Conservation (phyloP, 202 grass and related monocot species). For the Hordeum pubiflorum region DNA sequence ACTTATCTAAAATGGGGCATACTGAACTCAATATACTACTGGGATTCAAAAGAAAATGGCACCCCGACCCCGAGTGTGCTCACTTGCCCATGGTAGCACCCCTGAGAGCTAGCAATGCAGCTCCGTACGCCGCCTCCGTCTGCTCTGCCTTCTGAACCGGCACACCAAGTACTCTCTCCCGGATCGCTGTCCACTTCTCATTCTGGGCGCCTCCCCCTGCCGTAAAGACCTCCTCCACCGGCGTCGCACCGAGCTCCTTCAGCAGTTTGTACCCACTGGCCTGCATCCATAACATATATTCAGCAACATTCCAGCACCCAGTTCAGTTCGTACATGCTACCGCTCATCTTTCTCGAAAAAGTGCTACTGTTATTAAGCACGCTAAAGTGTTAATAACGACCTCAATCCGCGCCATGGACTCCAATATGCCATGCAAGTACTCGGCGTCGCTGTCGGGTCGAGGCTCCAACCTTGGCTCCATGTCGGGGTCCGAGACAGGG, state of each 20-base stretch:
- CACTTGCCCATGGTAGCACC: constrained; percentile 8
- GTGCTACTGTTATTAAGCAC: no score
- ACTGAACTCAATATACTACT: not conserved
- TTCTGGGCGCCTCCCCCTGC: constrained; percentile 68
- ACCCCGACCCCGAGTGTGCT: not conserved
- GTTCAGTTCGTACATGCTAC: not conserved
- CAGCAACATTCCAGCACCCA: not conserved
- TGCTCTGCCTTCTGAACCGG: constrained; percentile 48
- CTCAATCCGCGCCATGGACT: constrained; percentile 68
- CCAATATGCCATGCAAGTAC: constrained; percentile 66
- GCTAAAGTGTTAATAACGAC: not conserved
- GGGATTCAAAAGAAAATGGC: not conserved
- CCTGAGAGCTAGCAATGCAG: constrained; percentile 59
- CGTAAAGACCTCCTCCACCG: constrained; percentile 58
- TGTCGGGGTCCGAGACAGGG: constrained; percentile 56
- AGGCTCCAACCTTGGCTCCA: constrained; percentile 64
- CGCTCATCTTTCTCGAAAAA: no score
- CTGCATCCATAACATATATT: constrained; percentile 10
- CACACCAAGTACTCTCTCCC: constrained; percentile 64
- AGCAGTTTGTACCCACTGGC: constrained; percentile 53
- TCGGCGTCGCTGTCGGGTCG: constrained; percentile 32
- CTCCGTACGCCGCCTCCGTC: constrained; percentile 75
- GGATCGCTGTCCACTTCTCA: constrained; percentile 52
- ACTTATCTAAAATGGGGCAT: not conserved
- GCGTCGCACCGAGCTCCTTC: constrained; percentile 46